phyloP scores from a whole-genome alignment of 2,329 filamentous ascomycete genomes.

The Thelonectria olida region DNA sequence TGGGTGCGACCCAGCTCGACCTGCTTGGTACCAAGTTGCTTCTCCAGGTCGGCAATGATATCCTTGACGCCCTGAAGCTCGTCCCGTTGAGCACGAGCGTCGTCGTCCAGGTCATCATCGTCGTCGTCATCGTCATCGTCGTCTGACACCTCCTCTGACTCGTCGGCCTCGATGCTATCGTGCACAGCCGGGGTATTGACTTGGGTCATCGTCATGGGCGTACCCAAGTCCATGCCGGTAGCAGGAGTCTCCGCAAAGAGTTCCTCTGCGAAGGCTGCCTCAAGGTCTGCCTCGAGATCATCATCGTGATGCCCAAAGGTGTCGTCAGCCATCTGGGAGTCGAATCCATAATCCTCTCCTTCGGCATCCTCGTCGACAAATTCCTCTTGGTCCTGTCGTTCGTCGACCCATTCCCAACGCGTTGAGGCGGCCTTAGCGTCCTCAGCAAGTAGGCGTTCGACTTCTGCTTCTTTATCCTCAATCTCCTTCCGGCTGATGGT shows the following conservation, averaged over 20 bases:
- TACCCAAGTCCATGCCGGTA: slow-evolving; percentile 54
- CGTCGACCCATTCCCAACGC: slow-evolving; percentile 72
- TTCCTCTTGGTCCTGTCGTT: slow-evolving; percentile 52
- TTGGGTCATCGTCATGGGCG: slow-evolving; percentile 55
- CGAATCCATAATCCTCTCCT: slow-evolving; percentile 56
- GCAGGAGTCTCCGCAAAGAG: slow-evolving; percentile 51
- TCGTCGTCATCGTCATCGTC: slow-evolving; percentile 63
- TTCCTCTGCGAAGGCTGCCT: slow-evolving; percentile 61
- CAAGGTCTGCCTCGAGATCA: slow-evolving; percentile 64
- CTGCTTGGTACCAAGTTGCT: slow-evolving; percentile 57
- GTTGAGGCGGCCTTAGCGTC: slow-evolving; percentile 71
- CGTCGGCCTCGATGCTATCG: slow-evolving; percentile 54
- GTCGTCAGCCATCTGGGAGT: slow-evolving; percentile 41
- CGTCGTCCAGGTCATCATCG: slow-evolving; percentile 64
- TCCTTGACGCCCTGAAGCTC: slow-evolving; percentile 64
- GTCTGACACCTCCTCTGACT: slow-evolving; percentile 49
- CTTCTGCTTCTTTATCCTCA: slow-evolving; percentile 83
- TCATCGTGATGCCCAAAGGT: slow-evolving; percentile 51
- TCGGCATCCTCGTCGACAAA: slow-evolving; percentile 62
- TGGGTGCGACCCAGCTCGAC: slow-evolving; percentile 53
- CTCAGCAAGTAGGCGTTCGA: slow-evolving; percentile 76
- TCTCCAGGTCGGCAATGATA: slow-evolving; percentile 63
- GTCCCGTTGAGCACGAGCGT: slow-evolving; percentile 58
- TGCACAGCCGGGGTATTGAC: slow-evolving; percentile 57
- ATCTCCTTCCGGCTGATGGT: slow-evolving; percentile 85